Conservation (phyloP, 2,329 filamentous ascomycete species). For the Aspergillus sp. region DNA sequence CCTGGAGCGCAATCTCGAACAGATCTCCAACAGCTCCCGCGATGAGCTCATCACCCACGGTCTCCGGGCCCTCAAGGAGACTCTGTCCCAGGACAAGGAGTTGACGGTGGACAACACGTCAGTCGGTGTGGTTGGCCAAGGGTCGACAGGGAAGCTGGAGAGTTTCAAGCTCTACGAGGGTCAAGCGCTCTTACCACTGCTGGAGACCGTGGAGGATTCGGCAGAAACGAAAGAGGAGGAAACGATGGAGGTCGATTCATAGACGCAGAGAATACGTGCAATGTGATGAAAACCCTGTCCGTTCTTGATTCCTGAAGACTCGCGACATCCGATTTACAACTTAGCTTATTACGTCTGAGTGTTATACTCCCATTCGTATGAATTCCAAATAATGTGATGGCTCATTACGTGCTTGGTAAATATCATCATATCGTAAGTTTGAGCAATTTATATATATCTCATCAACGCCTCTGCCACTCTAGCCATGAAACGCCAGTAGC, state of each 20-base stretch:
- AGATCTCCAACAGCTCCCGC: constrained; percentile 71
- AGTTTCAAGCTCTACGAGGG: constrained; percentile 90
- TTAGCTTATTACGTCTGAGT: constrained; percentile 3
- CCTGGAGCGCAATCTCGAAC: constrained; percentile 84
- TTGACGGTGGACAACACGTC: constrained; percentile 96
- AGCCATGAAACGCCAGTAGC: not conserved
- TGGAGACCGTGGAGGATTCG: constrained; percentile 65
- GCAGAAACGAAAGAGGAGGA: constrained; percentile 42
- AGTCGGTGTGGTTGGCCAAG: constrained; percentile 73
- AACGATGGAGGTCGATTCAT: constrained; percentile 59
- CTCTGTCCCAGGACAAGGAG: constrained; percentile 94
- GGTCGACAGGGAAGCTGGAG: constrained; percentile 62
- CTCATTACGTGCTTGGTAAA: not conserved
- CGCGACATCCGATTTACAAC: not conserved
- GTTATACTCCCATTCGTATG: constrained; percentile 10
- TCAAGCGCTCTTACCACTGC: constrained; percentile 78
- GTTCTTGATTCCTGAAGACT: constrained; percentile 5
- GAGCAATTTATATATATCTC: too few species aligned
- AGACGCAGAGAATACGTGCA: constrained; percentile 27
- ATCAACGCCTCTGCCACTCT: not conserved
- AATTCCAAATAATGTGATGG: constrained; percentile 11
- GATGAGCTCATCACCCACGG: constrained; percentile 92
- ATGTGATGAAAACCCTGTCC: constrained; percentile 17
- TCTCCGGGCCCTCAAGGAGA: constrained; percentile 88
- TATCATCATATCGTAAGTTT: not conserved